Conservation (phyloP, 345 rosid genomes). For the Pseudoturritis turrita region DNA sequence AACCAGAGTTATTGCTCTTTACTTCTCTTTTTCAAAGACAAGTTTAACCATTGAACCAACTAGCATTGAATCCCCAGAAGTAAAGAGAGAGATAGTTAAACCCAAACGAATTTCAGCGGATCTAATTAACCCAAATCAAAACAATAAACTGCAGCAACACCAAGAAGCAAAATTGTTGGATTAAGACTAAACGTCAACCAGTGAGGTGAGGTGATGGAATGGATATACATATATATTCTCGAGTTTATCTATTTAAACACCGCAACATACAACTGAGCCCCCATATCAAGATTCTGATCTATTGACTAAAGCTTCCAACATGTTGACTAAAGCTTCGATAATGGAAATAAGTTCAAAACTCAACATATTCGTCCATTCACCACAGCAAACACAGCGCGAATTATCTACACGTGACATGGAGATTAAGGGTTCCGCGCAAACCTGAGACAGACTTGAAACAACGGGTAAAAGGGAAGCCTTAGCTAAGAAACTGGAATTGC, state of each 20-base stretch:
- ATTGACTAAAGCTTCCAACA: neutral
- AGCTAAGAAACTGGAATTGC: slow-evolving; percentile 74
- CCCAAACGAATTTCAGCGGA: neutral
- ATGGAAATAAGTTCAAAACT: neutral
- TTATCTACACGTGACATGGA: neutral
- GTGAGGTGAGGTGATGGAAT: neutral
- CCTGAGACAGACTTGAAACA: slow-evolving; percentile 82
- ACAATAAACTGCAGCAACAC: neutral
- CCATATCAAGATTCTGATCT: neutral
- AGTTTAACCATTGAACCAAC: neutral
- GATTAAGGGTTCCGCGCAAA: slow-evolving; percentile 28
- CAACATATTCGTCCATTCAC: neutral
- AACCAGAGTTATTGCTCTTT: slow-evolving; percentile 13
- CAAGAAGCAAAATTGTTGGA: neutral
- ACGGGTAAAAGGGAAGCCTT: slow-evolving; percentile 80
- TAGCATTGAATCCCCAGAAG: neutral
- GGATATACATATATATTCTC: neutral
- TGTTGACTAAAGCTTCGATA: neutral
- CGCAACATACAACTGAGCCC: neutral
- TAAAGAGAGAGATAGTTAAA: neutral
- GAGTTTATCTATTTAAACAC: neutral
- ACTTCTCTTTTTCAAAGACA: slow-evolving; percentile 6
- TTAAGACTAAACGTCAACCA: neutral
- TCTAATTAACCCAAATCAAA: neutral
- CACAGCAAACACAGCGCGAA: neutral